These are phyloP conservation scores for Carpinus viminea DNA, from an alignment of 306 rosid genomes.

Conservation along the genomic window DNA sequence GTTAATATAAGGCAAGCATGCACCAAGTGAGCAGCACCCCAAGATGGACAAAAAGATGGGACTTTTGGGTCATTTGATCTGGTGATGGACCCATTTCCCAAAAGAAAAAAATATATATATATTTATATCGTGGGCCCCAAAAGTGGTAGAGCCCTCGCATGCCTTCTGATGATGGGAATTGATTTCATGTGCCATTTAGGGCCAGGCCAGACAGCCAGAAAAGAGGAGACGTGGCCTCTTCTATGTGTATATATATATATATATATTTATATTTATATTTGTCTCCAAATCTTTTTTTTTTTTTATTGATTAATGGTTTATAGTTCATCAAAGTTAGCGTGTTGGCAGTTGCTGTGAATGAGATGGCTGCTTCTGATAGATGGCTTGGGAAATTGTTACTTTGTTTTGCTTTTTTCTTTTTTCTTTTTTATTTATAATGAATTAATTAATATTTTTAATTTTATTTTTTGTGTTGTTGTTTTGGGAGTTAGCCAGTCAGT, in stretches of 20 bases:
- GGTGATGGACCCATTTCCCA: conserved; percentile 2
- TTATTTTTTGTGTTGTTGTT: not conserved
- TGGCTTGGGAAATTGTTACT: conserved; percentile 19
- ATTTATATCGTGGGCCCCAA: conserved; percentile 18
- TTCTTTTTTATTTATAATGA: not conserved
- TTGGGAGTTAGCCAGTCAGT: conserved; percentile 9
- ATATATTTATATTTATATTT: not conserved
- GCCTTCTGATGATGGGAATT: conserved; percentile 26
- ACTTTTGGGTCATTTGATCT: not conserved
- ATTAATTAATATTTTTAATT: not conserved
- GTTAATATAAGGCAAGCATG: not conserved
- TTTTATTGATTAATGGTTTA: not conserved
- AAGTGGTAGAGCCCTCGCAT: conserved; percentile 13
- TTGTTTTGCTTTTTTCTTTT: not conserved
- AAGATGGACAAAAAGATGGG: conserved; percentile 2
- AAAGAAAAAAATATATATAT: not conserved
- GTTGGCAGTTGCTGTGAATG: conserved; percentile 26
- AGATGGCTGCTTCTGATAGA: conserved; percentile 8
- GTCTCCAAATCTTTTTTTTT: not conserved
- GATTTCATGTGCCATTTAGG: conserved; percentile 17
- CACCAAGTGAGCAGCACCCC: not conserved
- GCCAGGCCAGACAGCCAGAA: conserved; percentile 22
- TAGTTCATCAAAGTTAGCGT: not conserved
- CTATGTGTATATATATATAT: not conserved
- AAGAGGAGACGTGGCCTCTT: conserved; percentile 31